Evolutionary conservation across 2,329 filamentous ascomycete species (phyloP).

Genomic region (Xylaria sp.): DNA sequence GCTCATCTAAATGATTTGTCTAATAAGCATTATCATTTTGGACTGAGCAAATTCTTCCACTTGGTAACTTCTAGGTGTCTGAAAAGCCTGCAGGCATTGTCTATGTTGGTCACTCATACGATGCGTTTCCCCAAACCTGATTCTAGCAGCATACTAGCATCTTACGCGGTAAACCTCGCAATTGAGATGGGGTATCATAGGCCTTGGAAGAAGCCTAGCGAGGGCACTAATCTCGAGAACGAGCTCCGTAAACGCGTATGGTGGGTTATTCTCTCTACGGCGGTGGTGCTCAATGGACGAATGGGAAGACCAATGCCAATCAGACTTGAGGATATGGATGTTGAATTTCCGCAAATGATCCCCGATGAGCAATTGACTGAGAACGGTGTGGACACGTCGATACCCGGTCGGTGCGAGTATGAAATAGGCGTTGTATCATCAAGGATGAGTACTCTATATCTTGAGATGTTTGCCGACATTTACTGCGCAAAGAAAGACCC

Average conservation of each 20-base stretch:
- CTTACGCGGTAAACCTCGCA: conserved; percentile 72
- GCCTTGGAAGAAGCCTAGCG: conserved; percentile 64
- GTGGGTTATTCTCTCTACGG: conserved; percentile 75
- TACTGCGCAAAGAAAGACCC: conserved; percentile 74
- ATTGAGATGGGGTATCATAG: conserved; percentile 81
- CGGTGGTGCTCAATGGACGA: conserved; percentile 76
- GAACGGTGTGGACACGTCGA: conserved; percentile 66
- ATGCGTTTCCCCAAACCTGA: conserved; percentile 83
- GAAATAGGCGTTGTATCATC: conserved; percentile 73
- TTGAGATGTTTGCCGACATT: conserved; percentile 80
- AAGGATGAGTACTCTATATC: conserved; percentile 72
- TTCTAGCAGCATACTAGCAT: conserved; percentile 74
- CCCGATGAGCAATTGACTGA: conserved; percentile 76
- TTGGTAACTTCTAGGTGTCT: conserved; percentile 70
- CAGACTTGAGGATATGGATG: conserved; percentile 78
- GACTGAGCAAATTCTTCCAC: conserved; percentile 74
- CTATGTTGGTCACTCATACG: conserved; percentile 76
- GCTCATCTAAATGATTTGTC: conserved; percentile 70
- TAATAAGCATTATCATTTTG: conserved; percentile 82
- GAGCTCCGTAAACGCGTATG: conserved; percentile 82
- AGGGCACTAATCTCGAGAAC: conserved; percentile 68
- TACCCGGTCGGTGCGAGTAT: conserved; percentile 71
- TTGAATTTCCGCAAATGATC: conserved; percentile 77
- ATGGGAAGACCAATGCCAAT: conserved; percentile 82
- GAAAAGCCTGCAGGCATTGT: conserved; percentile 76